Conservation (phyloP, 495 filamentous ascomycete genomes). For the Penicillium steckii region DNA sequence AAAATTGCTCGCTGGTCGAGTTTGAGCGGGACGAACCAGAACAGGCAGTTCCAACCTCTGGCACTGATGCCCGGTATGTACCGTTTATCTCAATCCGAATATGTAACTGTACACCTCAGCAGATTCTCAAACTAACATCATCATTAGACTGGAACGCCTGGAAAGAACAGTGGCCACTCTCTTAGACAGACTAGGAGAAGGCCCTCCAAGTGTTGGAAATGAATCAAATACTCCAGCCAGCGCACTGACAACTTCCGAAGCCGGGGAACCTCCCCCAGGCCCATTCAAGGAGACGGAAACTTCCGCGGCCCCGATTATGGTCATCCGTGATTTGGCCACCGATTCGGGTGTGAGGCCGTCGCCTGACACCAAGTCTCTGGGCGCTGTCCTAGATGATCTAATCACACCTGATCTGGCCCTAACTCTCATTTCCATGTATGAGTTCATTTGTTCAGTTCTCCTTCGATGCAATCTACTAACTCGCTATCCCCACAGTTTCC, state of each 20-base stretch:
- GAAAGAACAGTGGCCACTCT: conserved; percentile 34
- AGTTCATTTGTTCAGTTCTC: background rate
- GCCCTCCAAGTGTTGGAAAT: conserved; percentile 9
- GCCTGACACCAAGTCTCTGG: conserved; percentile 18
- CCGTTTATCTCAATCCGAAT: background rate
- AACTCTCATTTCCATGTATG: conserved; percentile 26
- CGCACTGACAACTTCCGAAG: conserved; percentile 12
- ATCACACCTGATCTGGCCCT: conserved; percentile 21
- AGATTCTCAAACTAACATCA: conserved; percentile 1
- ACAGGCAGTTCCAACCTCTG: background rate
- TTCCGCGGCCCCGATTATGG: conserved; percentile 34
- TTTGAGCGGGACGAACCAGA: conserved; percentile 1
- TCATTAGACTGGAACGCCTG: conserved; percentile 32
- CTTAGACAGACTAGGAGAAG: conserved; percentile 34
- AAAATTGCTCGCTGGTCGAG: conserved; percentile 33
- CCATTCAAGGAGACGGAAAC: conserved; percentile 18
- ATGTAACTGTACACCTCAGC: background rate
- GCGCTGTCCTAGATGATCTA: conserved; percentile 18
- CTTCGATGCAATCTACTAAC: background rate
- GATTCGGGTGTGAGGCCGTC: conserved; percentile 24
- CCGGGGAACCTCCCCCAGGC: conserved; percentile 2
- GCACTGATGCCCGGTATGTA: conserved; percentile 23
- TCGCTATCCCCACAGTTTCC: conserved; percentile 11
- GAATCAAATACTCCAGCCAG: conserved; percentile 8
- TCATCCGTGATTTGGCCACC: conserved; percentile 36